Conservation (phyloP, 805 yeast genomes). For the Saccharomycopsis fodiens region DNA sequence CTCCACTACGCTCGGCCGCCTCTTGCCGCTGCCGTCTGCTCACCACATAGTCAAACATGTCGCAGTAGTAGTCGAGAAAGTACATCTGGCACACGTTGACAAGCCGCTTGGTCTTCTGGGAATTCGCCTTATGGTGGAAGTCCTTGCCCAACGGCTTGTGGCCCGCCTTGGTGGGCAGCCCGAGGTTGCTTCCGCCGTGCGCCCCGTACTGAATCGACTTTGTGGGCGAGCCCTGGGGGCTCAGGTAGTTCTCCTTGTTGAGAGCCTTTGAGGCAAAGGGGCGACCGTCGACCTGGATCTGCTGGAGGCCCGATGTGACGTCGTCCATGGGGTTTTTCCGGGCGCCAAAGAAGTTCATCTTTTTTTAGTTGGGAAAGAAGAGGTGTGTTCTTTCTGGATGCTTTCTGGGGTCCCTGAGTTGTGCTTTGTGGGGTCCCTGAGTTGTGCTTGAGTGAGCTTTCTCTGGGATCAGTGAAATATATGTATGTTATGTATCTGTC, state of each 20-base stretch:
- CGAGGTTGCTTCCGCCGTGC: too few relatives aligned
- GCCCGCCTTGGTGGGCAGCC: neutral
- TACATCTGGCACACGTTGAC: slow-evolving; percentile 91
- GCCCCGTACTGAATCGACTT: slow-evolving; percentile 18
- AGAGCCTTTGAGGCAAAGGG: slow-evolving; percentile 10
- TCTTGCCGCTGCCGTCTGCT: slow-evolving; percentile 64
- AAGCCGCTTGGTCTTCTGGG: slow-evolving; percentile 72
- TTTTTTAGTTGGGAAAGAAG: neutral
- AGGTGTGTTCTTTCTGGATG: too few relatives aligned
- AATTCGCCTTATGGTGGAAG: slow-evolving; percentile 50
- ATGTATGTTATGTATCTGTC: too few relatives aligned
- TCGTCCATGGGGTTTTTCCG: slow-evolving; percentile 11
- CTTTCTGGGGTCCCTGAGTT: too few relatives aligned
- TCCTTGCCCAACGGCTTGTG: slow-evolving; percentile 27
- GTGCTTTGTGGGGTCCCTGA: too few relatives aligned
- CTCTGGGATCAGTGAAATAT: too few relatives aligned
- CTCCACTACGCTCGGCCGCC: slow-evolving; percentile 32
- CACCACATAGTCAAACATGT: slow-evolving; percentile 87
- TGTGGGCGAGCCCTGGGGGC: slow-evolving; percentile 23
- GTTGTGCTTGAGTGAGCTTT: too few relatives aligned
- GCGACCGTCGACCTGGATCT: slow-evolving; percentile 18
- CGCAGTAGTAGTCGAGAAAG: slow-evolving; percentile 92
- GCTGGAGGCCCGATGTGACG: slow-evolving; percentile 14
- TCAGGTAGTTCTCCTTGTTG: slow-evolving; percentile 18
- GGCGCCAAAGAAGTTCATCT: slow-evolving; percentile 12